Evolutionary conservation across 2,329 filamentous ascomycete species (phyloP).

Genomic region (Colletotrichum australisinense): DNA sequence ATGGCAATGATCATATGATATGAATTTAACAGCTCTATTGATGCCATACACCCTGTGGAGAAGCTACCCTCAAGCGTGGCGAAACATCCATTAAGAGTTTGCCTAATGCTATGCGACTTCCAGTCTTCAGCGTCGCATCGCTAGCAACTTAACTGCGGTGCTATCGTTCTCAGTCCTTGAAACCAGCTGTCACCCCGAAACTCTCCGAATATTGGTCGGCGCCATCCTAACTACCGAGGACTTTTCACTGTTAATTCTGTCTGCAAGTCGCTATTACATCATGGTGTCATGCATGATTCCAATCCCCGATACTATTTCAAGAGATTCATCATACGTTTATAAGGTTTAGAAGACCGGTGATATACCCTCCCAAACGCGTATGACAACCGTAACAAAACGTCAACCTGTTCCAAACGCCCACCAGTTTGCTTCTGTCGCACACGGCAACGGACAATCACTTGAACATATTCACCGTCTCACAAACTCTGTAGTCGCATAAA

Average conservation of each 20-base stretch:
- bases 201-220: neutral
- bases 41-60: neutral
- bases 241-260: neutral
- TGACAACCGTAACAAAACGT: neutral
- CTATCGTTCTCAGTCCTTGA: neutral
- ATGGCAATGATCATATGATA: neutral
- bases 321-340: neutral
- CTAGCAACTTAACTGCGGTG: no score
- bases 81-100: neutral
- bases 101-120: neutral
- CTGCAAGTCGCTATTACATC: neutral
- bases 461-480: neutral
- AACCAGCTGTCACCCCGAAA: neutral
- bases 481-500: neutral
- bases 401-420: neutral
- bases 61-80: neutral
- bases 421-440: neutral
- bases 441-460: neutral
- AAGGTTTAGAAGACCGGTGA: neutral
- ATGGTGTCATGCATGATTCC: neutral
- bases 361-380: neutral
- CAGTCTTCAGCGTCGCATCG: neutral
- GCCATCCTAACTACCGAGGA: neutral
- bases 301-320: neutral
- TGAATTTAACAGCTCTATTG: neutral